Conservation (phyloP, 2,329 filamentous ascomycete species). For the Penicillium capsulatum region DNA sequence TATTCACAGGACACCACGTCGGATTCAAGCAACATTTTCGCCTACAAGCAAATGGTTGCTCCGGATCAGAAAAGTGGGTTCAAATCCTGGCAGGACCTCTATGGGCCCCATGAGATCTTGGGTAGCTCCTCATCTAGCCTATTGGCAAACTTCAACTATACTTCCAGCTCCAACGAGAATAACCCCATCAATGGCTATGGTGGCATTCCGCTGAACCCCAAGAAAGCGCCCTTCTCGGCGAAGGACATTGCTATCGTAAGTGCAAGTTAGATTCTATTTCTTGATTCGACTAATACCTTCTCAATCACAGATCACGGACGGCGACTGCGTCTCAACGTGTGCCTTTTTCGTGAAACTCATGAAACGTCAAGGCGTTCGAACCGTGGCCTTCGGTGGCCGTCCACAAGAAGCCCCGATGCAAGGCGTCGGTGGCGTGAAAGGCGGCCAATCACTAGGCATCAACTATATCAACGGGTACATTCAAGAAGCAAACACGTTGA, state of each 20-base stretch:
- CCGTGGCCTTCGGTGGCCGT: slow-evolving; percentile 58
- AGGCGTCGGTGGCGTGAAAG: slow-evolving; percentile 63
- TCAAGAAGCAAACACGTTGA: slow-evolving; percentile 15
- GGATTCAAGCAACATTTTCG: slow-evolving; percentile 21
- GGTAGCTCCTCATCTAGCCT: slow-evolving; percentile 21
- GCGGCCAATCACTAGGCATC: slow-evolving; percentile 36
- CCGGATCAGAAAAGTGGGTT: slow-evolving; percentile 35
- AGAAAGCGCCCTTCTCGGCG: slow-evolving; percentile 26
- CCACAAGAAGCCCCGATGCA: slow-evolving; percentile 55
- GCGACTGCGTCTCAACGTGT: slow-evolving; percentile 58
- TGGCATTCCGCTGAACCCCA: slow-evolving; percentile 14
- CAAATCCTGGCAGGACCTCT: slow-evolving; percentile 42
- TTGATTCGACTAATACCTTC: not conserved
- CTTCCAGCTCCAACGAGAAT: slow-evolving; percentile 14
- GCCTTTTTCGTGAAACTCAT: slow-evolving; percentile 56
- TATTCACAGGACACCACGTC: slow-evolving; percentile 13
- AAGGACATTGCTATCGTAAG: slow-evolving; percentile 34
- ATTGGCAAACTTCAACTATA: slow-evolving; percentile 27
- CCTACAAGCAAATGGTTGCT: slow-evolving; percentile 20
- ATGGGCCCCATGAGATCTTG: slow-evolving; percentile 33
- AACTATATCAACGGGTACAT: slow-evolving; percentile 24
- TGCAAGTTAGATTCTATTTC: not conserved
- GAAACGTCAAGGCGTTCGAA: slow-evolving; percentile 52
- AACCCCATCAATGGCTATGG: slow-evolving; percentile 28
- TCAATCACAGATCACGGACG: slow-evolving; percentile 47